phyloP scores from a whole-genome alignment of 1,139 yeast genomes.

The Hemisphaericaspora lyxosophila region DNA sequence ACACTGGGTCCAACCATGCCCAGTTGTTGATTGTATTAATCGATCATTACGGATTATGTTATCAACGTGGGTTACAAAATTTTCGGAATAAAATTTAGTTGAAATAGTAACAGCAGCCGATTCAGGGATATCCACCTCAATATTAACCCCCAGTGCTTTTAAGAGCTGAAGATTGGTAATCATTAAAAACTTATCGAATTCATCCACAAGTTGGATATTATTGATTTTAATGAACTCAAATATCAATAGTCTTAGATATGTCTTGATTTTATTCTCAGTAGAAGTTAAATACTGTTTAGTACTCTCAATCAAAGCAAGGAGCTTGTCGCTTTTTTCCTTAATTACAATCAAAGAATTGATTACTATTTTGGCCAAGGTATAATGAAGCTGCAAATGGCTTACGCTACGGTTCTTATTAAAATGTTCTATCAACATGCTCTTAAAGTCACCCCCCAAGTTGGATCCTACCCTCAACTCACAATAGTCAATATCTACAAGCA shows the following conservation, averaged over 20 bases:
- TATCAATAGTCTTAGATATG: constrained; percentile 20
- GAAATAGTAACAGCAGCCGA: constrained; percentile 23
- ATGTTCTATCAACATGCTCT: constrained; percentile 16
- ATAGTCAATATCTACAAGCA: constrained; percentile 12
- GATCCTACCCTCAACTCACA: constrained; percentile 4
- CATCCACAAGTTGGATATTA: constrained; percentile 11
- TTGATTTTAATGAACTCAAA: constrained; percentile 14
- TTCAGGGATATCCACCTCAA: constrained; percentile 6
- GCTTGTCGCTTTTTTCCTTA: constrained; percentile 4
- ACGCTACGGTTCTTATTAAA: constrained; percentile 25
- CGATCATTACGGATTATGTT: constrained; percentile 15
- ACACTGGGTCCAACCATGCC: constrained; percentile 43
- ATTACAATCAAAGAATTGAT: constrained; percentile 18
- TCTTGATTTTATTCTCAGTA: constrained; percentile 17
- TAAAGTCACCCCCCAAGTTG: constrained; percentile 7
- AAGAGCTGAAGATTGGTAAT: constrained; percentile 21
- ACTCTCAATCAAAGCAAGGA: constrained; percentile 6
- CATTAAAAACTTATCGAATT: constrained; percentile 29
- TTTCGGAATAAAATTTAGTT: constrained; percentile 30
- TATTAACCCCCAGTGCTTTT: constrained; percentile 7
- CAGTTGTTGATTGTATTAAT: constrained; percentile 27
- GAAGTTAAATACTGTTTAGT: constrained; percentile 6
- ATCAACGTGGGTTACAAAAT: constrained; percentile 20
- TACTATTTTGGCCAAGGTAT: constrained; percentile 26
- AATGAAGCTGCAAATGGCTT: constrained; percentile 26